These are phyloP conservation scores for Emmonsia crescens DNA, from an alignment of 2,329 filamentous ascomycete species.

Conservation along the genomic window DNA sequence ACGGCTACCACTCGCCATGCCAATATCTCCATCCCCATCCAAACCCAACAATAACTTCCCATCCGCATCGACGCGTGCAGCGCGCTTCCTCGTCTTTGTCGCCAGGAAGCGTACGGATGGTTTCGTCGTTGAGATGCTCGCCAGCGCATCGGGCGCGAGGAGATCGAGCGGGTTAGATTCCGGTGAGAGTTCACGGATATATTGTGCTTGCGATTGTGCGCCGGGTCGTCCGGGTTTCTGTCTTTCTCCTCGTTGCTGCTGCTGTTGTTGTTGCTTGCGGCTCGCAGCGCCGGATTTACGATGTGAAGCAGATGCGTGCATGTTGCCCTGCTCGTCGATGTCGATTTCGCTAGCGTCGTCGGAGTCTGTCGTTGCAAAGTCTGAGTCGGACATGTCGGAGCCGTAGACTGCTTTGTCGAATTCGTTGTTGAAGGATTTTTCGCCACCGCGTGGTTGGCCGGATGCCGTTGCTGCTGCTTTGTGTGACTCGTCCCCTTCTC, in stretches of 20 bases:
- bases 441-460: conserved; percentile 39
- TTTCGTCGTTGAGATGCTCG: conserved; percentile 86
- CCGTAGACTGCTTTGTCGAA: conserved; percentile 96
- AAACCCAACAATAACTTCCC: conserved; percentile 36
- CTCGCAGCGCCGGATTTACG: neutral
- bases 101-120: conserved; percentile 44
- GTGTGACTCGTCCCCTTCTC: conserved; percentile 19
- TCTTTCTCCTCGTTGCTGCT: conserved; percentile 42
- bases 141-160: conserved; percentile 76
- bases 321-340: conserved; percentile 26
- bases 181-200: conserved; percentile 70
- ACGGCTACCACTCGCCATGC: conserved; percentile 30
- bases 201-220: conserved; percentile 28
- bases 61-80: conserved; percentile 34
- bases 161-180: conserved; percentile 92
- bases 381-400: conserved; percentile 47
- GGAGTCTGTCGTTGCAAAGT: conserved; percentile 52
- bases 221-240: conserved; percentile 44
- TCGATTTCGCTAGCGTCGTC: conserved; percentile 44
- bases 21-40: conserved; percentile 24
- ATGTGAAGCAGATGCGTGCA: conserved; percentile 11
- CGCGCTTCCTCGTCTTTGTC: conserved; percentile 28
- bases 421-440: conserved; percentile 63
- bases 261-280: conserved; percentile 26
- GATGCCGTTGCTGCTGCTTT: neutral